Evolutionary conservation across 495 filamentous ascomycete species (phyloP), one percentile per base, ranked within the genome.

Genomic region (Talaromyces nanjingensis): DNA sequence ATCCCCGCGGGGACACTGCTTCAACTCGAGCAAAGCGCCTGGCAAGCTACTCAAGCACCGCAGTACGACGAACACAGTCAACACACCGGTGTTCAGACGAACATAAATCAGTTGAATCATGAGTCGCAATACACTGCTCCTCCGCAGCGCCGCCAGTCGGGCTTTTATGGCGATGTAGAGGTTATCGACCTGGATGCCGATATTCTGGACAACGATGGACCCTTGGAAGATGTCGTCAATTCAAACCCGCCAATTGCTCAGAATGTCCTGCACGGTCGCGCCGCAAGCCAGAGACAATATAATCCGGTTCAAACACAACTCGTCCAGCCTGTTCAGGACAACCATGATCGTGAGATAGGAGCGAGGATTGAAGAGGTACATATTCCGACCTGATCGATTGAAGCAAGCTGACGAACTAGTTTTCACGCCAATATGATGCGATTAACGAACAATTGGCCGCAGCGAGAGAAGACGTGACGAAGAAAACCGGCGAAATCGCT

Each of bases 401-500:
- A 64, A 64, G 14, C 53, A 58, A 27, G 55, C 65, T 58, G 52
- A 57, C 61, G 69, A 9, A 47, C 69, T 34, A 88, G 84, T 74
- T 87, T 49, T 76, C 83, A 67, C 77, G 72, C 60, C 82, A 88
- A 68, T 77, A 76, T 60, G 76, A 81, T 25, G 72, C 71, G 16
- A 74, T 86, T 22, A 71, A 77, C 61, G 72, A 77, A 56, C 75
- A 81, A 24, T 67, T 85, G 29, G 68, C 80, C 37, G 73, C 75
- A 12, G 85, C 84, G 11, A 84, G 78, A 69, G 70, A 72, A 16
- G 72, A 73, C 45, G 75, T 79, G 1, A 75, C 79, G 64, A 77
- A 81, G 14, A 89, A 87, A 71, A 69, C 79, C 11, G 89, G 89
- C 2, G 89, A 91, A 73, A 86, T 86, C 29, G 77, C 86, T 22